Percentiles rank a stretch among this genome's conserved stretches.
Evolutionary conservation across 768 basidiomycete species (phyloP).

Genomic region (Glaciozyma antarctica): DNA sequence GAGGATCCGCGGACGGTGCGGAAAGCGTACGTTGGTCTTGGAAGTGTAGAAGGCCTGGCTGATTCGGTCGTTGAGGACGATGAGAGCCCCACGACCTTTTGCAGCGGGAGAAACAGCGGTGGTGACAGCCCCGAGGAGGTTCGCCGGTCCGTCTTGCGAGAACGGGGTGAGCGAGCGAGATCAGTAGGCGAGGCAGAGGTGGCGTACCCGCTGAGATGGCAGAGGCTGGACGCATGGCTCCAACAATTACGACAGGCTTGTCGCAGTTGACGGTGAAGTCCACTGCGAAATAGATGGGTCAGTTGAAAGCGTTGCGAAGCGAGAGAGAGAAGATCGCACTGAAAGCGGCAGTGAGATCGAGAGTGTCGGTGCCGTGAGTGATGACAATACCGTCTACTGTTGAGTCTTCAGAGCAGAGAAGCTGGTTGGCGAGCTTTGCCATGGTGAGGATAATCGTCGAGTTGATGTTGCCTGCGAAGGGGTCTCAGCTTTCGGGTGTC

Average conservation of each 20-base stretch:
- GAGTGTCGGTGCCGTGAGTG: slow-evolving; percentile 35
- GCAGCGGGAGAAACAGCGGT: slow-evolving; percentile 23
- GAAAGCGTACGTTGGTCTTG: slow-evolving; percentile 34
- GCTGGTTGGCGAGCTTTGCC: slow-evolving; percentile 26
- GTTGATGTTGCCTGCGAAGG: neutral
- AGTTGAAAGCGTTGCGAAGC: neutral
- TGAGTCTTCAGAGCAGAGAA: slow-evolving; percentile 33
- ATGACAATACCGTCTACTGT: slow-evolving; percentile 34
- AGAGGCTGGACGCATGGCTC: slow-evolving; percentile 38
- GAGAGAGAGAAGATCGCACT: neutral
- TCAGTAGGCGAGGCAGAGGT: neutral
- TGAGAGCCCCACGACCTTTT: slow-evolving; percentile 32
- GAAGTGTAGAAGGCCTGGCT: slow-evolving; percentile 35
- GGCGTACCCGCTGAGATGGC: slow-evolving; percentile 34
- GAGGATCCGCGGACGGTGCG: neutral
- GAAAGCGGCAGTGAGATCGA: slow-evolving; percentile 38
- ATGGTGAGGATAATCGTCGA: neutral
- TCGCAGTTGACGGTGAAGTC: slow-evolving; percentile 37
- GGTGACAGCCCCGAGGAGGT: slow-evolving; percentile 36
- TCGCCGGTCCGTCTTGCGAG: slow-evolving; percentile 32
- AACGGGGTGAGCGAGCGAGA: neutral
- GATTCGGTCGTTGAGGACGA: slow-evolving; percentile 40
- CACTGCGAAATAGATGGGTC: slow-evolving; percentile 6
- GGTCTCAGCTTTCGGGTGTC: too few relatives aligned
- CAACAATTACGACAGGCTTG: slow-evolving; percentile 38